Evolutionary conservation across 1,284 basidiomycete genomes (phyloP), one percentile per base, ranked within the genome.

Genomic region (Apiotrichum porosum): DNA sequence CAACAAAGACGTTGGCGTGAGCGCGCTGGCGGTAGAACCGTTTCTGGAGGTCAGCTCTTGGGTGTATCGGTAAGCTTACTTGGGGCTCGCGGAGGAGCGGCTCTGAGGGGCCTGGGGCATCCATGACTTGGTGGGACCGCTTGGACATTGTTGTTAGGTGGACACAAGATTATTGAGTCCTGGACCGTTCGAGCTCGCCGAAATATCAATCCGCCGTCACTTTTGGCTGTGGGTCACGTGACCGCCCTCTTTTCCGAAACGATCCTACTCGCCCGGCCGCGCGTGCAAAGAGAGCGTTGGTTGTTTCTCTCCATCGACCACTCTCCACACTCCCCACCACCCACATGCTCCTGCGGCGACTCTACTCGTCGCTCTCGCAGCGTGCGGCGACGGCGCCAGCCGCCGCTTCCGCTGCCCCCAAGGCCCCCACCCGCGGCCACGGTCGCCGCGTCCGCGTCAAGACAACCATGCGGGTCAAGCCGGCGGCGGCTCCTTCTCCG

Each of bases 1-100:
- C 95, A 13, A 88, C 89, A 74, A 99, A 97, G 2, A 94, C 94
- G 71, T 99, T 99, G 8, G 94, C 93, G 69, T 99, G 94, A 4
- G 94, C 95, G 47, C 95, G 81, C 70, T 99, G 95, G 19, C 95
- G 81, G 73, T 98, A 99, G 74, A 88, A 89, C 64, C 87, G 83
- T 85, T 97, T 97, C 86, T 95, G 49, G 9, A n/a, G 10, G 34
- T 51, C 39, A 54, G 49, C 28, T 28, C 12, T 3, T 4, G 1
- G 9, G 17, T 9, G 13, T 13, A 1, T 4, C 5, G 18, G 10
- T 2, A 6, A 17, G 51, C 60, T 38, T 39, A 65, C 65, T 51
- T 68, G 66, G 10, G 66, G 66, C 28, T 62, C 59, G 37, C 58
- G 54, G 15, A 68, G 54, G 22, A 67, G 41, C 4, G 47, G 47